Base-by-base conservation (phyloP, 2,329 filamentous ascomycete genomes). In the Trichoderma semiorbis region DNA sequence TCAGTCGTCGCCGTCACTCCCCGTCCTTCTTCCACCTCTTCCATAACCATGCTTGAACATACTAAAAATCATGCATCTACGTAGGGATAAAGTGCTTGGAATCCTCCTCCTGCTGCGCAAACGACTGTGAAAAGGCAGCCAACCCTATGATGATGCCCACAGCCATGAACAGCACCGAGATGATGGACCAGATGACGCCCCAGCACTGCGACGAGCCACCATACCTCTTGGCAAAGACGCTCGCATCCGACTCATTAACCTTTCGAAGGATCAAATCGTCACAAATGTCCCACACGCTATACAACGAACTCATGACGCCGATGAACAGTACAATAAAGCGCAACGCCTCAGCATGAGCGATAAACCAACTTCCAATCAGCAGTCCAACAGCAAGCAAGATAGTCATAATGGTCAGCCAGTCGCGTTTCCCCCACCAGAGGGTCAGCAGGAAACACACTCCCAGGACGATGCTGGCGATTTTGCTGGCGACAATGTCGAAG, bases 281-380 rank as follows among this genome's bases (percentile, higher is more conserved):
- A 80, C 92, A 94, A 75, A 95, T 95, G 83, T 95, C 92, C 92
- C 92, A 95, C 6, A 93, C 92, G 74, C 90, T 93, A 80, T 95
- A 95, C 1, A 95, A 86, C 2, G 89, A 91, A 7, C 89, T 92
- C 92, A 95, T 94, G 76, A 94, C 92, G 55, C 92, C 92, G 73
- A 95, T 93, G 77, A 95, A 95, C 32, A 95, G 85, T 67, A 93
- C 90, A 66, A 94, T 87, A 78, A 92, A 95, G 72, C 92, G 85
- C 79, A 95, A 81, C 5, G 92, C 87, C 80, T 93, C 89, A 0
- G 91, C 92, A 79, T 94, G 91, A 5, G 87, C 86, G 77, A 95
- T 94, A 80, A 95, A 95, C 92, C 92, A 95, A 78, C 90, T 93
- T 0, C 85, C 92, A 2, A 94, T 83, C 30, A 95, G 80, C 76